Base-by-base conservation (phyloP, 768 basidiomycete genomes). In the Gymnopilus junonius region DNA sequence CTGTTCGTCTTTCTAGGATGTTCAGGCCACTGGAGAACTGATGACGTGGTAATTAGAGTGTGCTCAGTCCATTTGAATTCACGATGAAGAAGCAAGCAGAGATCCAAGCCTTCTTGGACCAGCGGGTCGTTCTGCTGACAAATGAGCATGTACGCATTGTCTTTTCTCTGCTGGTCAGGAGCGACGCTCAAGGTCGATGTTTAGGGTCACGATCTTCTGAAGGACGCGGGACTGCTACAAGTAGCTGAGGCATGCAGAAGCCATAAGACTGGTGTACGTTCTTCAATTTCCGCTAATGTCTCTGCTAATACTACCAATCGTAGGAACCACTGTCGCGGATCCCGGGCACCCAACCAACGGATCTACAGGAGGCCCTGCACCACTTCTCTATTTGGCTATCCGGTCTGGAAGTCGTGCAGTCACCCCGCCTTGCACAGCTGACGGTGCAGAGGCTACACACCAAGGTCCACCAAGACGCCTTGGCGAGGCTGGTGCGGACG, bases 311-410 rank as follows among this genome's bases (percentile, higher is more conserved):
- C 62, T 17, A 45, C 48, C 27, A 25, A 17, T 23, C 34, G 17
- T 60, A 85, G 85, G 83, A 85, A 62, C 93, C 93, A 0, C 84
- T 99, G 11, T 93, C 96, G 0, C 90, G 84, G 42, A 75, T 92
- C 8, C 89, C 92, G 1, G 76, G 83, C 0, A 87, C 91, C 2
- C 83, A 89, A 54, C 85, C 93, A 0, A 70, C 84, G 11, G 79
- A 85, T 11, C 81, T 98, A 40, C 83, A 89, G 53, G 67, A 74
- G 7, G 81, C 92, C 0, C 82, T 97, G 10, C 81, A 77, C 15
- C 80, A 79, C 43, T 97, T 99, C 77, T 91, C 95, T 0, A 71
- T 80, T 1, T 99, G 95, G 92, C 87, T 99, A 2, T 91, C 93
- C 4, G 86, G 88, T 1, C 82, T 88, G 27, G 92, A 93, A 66